phyloP scores from a whole-genome alignment of 2,329 filamentous ascomycete species.

The Paradendryphiella salina region DNA sequence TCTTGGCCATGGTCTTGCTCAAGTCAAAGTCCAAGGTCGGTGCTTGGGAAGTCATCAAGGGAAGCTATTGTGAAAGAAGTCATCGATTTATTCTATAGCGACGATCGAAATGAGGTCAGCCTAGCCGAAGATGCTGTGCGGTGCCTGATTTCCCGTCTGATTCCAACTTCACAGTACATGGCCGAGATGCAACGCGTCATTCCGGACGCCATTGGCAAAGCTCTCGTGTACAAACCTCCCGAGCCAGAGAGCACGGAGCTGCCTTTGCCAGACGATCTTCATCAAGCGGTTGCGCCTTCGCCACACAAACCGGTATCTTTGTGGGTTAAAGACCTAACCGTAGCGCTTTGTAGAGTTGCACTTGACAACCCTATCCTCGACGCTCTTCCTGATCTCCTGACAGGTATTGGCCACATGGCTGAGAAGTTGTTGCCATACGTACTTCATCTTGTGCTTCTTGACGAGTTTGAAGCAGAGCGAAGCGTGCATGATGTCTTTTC shows the following conservation, averaged over 20 bases:
- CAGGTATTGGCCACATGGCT: slow-evolving; percentile 69
- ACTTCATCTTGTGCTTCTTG: slow-evolving; percentile 76
- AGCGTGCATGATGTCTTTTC: slow-evolving; percentile 64
- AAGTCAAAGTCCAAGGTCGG: slow-evolving; percentile 23
- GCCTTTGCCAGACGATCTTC: slow-evolving; percentile 16
- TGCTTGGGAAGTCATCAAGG: slow-evolving; percentile 34
- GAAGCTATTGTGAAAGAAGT: slow-evolving; percentile 46
- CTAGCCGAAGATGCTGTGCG: slow-evolving; percentile 50
- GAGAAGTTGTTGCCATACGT: slow-evolving; percentile 79
- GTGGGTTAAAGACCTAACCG: slow-evolving; percentile 67
- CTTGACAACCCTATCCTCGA: slow-evolving; percentile 68
- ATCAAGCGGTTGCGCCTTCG: slow-evolving; percentile 22
- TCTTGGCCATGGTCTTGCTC: slow-evolving; percentile 35
- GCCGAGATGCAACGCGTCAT: slow-evolving; percentile 38
- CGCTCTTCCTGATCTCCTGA: slow-evolving; percentile 68
- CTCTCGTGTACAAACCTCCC: slow-evolving; percentile 31
- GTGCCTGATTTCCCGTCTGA: slow-evolving; percentile 35
- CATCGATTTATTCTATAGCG: slow-evolving; percentile 45
- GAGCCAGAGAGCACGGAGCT: slow-evolving; percentile 9
- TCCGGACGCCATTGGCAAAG: slow-evolving; percentile 35
- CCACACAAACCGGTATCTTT: slow-evolving; percentile 25
- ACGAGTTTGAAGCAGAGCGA: slow-evolving; percentile 66
- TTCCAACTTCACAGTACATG: slow-evolving; percentile 27
- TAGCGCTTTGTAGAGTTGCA: slow-evolving; percentile 58
- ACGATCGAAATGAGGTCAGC: slow-evolving; percentile 48